Percentiles rank a stretch among this genome's conserved stretches.
These are phyloP conservation scores for Pseudomicrostroma phylloplanum DNA, from an alignment of 1,284 basidiomycete genomes.

Conservation along the genomic window DNA sequence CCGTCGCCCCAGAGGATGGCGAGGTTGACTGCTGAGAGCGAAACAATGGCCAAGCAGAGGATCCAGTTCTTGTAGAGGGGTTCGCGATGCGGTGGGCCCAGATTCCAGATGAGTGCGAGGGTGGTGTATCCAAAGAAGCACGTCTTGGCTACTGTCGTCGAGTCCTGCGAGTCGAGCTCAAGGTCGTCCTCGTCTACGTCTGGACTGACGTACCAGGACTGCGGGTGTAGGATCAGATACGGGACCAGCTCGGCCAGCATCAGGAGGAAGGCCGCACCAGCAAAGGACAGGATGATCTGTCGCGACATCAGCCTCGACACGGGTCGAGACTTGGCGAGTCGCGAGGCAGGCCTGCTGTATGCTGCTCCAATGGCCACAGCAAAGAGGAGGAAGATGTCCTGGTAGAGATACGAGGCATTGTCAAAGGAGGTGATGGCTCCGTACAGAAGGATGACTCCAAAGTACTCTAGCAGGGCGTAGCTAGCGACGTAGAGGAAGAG, in stretches of 20 bases:
- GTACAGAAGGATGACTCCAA: constrained; percentile 30
- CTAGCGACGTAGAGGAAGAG: constrained; percentile 27
- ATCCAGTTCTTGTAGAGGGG: constrained; percentile 24
- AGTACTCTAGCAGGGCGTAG: constrained; percentile 34
- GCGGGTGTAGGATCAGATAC: constrained; percentile 21
- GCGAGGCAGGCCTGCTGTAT: constrained; percentile 19
- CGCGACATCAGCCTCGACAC: constrained; percentile 21
- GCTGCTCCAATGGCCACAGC: constrained; percentile 28
- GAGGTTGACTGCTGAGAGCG: constrained; percentile 59
- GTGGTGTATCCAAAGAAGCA: constrained; percentile 34
- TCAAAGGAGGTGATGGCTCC: constrained; percentile 26
- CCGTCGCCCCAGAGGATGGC: constrained; percentile 79
- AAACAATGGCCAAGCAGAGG: constrained; percentile 18
- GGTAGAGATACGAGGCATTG: constrained; percentile 29
- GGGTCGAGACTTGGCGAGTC: constrained; percentile 15
- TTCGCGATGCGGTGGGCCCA: constrained; percentile 31
- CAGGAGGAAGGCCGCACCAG: constrained; percentile 25
- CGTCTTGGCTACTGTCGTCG: constrained; percentile 23
- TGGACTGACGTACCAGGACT: constrained; percentile 21
- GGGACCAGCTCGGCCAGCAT: constrained; percentile 26
- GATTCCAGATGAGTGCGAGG: constrained; percentile 19
- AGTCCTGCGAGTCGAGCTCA: constrained; percentile 26
- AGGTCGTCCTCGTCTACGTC: constrained; percentile 26
- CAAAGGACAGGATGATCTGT: constrained; percentile 22
- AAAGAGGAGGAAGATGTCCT: constrained; percentile 29